Evolutionary conservation across 768 basidiomycete genomes (phyloP), one percentile per base, ranked within the genome.

Genomic region (Phaeotremella skinneri): DNA sequence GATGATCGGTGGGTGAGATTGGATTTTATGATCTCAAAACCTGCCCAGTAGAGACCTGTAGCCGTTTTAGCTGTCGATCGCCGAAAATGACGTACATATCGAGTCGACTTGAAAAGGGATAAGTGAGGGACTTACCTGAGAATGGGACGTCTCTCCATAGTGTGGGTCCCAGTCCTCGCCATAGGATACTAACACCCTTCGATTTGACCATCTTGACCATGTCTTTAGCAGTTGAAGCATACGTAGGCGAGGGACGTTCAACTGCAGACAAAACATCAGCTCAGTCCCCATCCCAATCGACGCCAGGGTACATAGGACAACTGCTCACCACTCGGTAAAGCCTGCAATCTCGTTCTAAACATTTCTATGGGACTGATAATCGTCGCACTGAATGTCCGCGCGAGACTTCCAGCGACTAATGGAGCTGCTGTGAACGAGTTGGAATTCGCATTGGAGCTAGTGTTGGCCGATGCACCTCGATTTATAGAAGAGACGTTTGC

Each of bases 101-200:
- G 34, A 23, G 20, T 49, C 3, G 3, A 16, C 32, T 13, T 6
- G 25, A 48, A 25, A 26, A 27, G 17, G 14, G 16, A 47, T 26
- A 7, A 7, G 21, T 21, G 21, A 14, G 25, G 14, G 41, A 49
- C 70, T 62, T 80, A 11, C 93, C 96, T 39, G 90, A 91, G 75
- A 99, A 99, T 0, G 96, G 94, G 4, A 98, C 93, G 68, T 99
- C 96, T 50, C 96, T 84, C 92, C 92, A 97, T 7, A 99, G 81
- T 3, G 91, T 94, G 1, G 93, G 84, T 0, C 88, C 88, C 6
- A 99, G 81, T 0, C 96, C 96, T 53, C 90, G 82, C 91, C 91
- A 99, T 26, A 98, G 82, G 49, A 83, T 87, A 9, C 79, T 76
- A 4, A 85, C 66, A 4, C 93, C 94, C 43, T 87, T 80, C 31